These are phyloP conservation scores for Ligustrum vulgare DNA, from an alignment of 257 asterid genomes.

Conservation along the genomic window DNA sequence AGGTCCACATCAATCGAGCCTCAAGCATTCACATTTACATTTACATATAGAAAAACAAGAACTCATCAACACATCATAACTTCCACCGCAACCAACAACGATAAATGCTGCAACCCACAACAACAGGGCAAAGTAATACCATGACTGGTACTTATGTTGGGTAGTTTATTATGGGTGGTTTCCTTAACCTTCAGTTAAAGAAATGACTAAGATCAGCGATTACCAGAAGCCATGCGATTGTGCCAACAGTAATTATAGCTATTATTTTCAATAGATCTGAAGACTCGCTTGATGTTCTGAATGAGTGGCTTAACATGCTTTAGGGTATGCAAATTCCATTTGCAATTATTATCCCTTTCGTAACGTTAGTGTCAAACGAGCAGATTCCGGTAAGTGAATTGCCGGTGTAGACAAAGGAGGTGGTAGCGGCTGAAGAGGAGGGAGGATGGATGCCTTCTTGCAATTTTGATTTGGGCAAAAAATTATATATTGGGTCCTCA, in stretches of 20 bases:
- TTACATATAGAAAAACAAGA: too few species aligned
- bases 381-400: too few species aligned
- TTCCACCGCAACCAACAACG: too few species aligned
- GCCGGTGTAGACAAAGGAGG: too few species aligned
- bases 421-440: too few species aligned
- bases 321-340: conserved; percentile 80
- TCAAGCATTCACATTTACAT: too few species aligned
- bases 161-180: conserved; percentile 78
- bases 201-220: conserved; percentile 74
- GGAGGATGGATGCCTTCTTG: too few species aligned
- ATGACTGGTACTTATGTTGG: conserved; percentile 84
- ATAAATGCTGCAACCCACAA: too few species aligned
- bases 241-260: conserved; percentile 62
- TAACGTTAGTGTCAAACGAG: conserved; percentile 61
- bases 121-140: conserved; percentile 83
- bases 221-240: conserved; percentile 69
- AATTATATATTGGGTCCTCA: too few species aligned
- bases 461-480: too few species aligned
- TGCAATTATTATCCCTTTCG: conserved; percentile 69
- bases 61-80: too few species aligned
- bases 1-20: too few species aligned
- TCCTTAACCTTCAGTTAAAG: conserved; percentile 58
- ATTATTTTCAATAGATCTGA: conserved; percentile 61
- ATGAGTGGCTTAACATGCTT: conserved; percentile 71
- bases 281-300: conserved; percentile 60